phyloP scores from a whole-genome alignment of 805 yeast species.

The Saturnispora galanensis region DNA sequence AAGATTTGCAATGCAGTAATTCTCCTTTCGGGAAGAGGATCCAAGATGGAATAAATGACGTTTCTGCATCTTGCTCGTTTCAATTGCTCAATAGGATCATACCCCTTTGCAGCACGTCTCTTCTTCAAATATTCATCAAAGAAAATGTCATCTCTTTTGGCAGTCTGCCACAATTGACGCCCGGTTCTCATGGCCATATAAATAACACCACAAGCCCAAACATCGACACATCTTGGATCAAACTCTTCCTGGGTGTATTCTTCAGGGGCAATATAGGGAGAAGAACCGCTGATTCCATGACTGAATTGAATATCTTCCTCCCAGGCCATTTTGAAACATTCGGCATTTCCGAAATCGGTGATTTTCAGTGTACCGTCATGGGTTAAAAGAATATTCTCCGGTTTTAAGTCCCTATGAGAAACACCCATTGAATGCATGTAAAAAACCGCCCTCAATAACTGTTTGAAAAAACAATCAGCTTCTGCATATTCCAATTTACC shows the following conservation, averaged over 20 bases:
- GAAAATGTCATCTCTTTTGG: slow-evolving; percentile 73
- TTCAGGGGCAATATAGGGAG: slow-evolving; percentile 89
- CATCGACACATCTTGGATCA: slow-evolving; percentile 76
- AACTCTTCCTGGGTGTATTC: slow-evolving; percentile 56
- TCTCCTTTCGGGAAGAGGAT: slow-evolving; percentile 82
- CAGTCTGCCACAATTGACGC: slow-evolving; percentile 82
- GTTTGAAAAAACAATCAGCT: slow-evolving; percentile 83
- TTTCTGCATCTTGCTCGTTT: slow-evolving; percentile 85
- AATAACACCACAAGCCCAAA: slow-evolving; percentile 91
- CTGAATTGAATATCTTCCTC: slow-evolving; percentile 59
- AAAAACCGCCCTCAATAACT: slow-evolving; percentile 69
- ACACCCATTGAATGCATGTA: slow-evolving; percentile 89
- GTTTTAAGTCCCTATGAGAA: slow-evolving; percentile 82
- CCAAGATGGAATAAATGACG: slow-evolving; percentile 86
- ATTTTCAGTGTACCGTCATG: slow-evolving; percentile 66
- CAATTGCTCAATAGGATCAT: slow-evolving; percentile 80
- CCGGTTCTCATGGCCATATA: slow-evolving; percentile 95
- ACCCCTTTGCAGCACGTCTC: slow-evolving; percentile 75
- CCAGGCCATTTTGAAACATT: slow-evolving; percentile 81
- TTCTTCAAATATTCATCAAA: slow-evolving; percentile 65
- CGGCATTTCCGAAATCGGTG: slow-evolving; percentile 83
- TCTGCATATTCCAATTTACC: slow-evolving; percentile 76
- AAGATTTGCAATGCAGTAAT: slow-evolving; percentile 81
- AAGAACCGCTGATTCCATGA: slow-evolving; percentile 75
- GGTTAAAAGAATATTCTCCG: slow-evolving; percentile 73